phyloP scores from a whole-genome alignment of 768 basidiomycete species.

The Trametes cinnabarina region DNA sequence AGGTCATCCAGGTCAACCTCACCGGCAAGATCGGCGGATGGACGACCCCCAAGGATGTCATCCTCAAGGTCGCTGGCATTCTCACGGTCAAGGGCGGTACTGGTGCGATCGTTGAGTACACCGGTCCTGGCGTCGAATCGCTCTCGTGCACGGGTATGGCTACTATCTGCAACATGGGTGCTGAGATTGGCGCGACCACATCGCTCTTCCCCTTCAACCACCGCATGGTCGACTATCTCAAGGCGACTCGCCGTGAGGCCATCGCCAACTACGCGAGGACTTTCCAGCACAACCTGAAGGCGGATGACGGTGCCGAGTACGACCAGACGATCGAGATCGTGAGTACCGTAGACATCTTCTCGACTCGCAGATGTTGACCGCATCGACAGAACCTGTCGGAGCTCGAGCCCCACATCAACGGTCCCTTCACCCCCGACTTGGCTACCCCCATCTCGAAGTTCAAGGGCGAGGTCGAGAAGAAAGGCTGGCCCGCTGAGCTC shows the following conservation, averaged over 20 bases:
- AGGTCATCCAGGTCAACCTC: slow-evolving; percentile 96
- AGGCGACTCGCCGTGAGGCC: slow-evolving; percentile 87
- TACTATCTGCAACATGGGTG: slow-evolving; percentile 99
- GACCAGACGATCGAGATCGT: slow-evolving; percentile 93
- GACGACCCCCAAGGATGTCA: slow-evolving; percentile 99
- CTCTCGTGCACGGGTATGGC: slow-evolving; percentile 99
- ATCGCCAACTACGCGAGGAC: slow-evolving; percentile 87
- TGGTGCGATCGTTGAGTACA: slow-evolving; percentile 98
- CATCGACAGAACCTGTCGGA: slow-evolving; percentile 78
- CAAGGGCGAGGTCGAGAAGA: slow-evolving; percentile 85
- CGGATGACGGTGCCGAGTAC: slow-evolving; percentile 88
- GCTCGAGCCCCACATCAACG: slow-evolving; percentile 99
- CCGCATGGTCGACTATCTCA: slow-evolving; percentile 91
- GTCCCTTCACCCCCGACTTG: slow-evolving; percentile 99
- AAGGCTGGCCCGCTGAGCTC: slow-evolving; percentile 95
- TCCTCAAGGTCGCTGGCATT: slow-evolving; percentile 98
- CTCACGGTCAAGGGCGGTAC: slow-evolving; percentile 99
- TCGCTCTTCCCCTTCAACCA: slow-evolving; percentile 98
- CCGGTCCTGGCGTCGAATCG: slow-evolving; percentile 90
- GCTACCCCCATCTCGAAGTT: slow-evolving; percentile 98
- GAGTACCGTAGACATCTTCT: slow-evolving; percentile 29
- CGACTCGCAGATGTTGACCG: not conserved
- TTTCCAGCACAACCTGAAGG: slow-evolving; percentile 87
- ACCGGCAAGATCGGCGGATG: slow-evolving; percentile 94
- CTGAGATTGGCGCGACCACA: slow-evolving; percentile 98